Evolutionary conservation across 208 protist species (phyloP).

Genomic region (Porcisia deanei): DNA sequence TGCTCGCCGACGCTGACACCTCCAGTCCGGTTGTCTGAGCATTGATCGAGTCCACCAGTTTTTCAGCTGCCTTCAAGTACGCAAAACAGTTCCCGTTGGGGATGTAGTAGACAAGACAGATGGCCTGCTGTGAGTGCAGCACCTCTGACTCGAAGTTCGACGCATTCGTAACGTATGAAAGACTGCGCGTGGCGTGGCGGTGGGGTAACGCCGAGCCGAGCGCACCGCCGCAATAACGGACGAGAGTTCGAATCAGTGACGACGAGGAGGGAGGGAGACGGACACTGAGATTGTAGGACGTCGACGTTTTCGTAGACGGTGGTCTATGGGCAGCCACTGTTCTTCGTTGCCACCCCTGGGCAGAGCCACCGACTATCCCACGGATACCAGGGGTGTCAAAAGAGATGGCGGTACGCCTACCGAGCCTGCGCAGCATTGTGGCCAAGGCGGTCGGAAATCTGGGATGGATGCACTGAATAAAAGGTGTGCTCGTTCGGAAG

Average conservation of each 20-base stretch:
- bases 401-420: not conserved
- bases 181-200: not conserved
- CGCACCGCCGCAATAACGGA: not conserved
- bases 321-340: not conserved
- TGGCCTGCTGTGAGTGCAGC: slow-evolving; percentile 87
- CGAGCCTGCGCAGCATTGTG: not conserved
- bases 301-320: not conserved
- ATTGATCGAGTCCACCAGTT: slow-evolving; percentile 78
- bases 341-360: not conserved
- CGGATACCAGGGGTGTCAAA: not conserved
- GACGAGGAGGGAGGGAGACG: not conserved
- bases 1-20: not conserved
- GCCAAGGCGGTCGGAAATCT: not conserved
- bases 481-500: not conserved
- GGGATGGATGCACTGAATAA: not conserved
- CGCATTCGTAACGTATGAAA: slow-evolving; percentile 57
- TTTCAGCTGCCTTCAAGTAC: slow-evolving; percentile 61
- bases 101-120: slow-evolving; percentile 85
- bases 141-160: slow-evolving; percentile 82
- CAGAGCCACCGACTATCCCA: not conserved
- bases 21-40: slow-evolving; percentile 34
- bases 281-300: not conserved
- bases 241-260: not conserved
- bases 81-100: slow-evolving; percentile 61
- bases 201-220: not conserved